Conservation (phyloP, 164 flowering plant species). For the Protea cynaroides region DNA sequence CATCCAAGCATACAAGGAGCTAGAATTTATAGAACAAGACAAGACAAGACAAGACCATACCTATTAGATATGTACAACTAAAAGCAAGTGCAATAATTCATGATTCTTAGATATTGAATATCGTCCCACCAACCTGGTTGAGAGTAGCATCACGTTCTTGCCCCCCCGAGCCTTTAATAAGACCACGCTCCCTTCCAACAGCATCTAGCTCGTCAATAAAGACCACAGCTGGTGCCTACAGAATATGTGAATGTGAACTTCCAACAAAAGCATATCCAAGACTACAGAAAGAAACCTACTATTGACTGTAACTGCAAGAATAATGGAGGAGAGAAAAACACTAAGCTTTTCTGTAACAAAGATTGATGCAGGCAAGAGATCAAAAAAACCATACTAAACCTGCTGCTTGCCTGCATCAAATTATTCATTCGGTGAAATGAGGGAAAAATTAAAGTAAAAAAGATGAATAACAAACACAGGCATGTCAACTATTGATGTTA, state of each 20-base stretch:
- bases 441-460: too few species aligned
- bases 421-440: too few species aligned
- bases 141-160: conserved; percentile 99
- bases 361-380: too few species aligned
- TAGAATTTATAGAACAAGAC: conserved; percentile 22
- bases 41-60: background rate
- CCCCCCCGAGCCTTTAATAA: conserved; percentile 95
- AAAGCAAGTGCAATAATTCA: background rate
- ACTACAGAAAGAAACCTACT: background rate
- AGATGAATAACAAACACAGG: too few species aligned
- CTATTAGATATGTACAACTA: background rate
- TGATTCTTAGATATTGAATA: background rate
- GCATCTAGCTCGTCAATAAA: conserved; percentile 99
- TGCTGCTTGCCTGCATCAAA: too few species aligned
- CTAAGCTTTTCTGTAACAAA: too few species aligned
- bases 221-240: conserved; percentile 92
- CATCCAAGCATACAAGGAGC: conserved; percentile 97
- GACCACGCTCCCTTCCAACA: conserved; percentile 96
- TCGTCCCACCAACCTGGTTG: conserved; percentile 64
- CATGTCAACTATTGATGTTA: too few species aligned
- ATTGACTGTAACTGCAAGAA: background rate
- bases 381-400: too few species aligned
- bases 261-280: background rate
- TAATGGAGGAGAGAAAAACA: background rate
- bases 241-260: background rate